A percentile compares a stretch with the other conserved stretches of the same genome.
These are phyloP conservation scores for Retiboletus flavoniger DNA, from an alignment of 1,284 basidiomycete genomes.

Conservation along the genomic window DNA sequence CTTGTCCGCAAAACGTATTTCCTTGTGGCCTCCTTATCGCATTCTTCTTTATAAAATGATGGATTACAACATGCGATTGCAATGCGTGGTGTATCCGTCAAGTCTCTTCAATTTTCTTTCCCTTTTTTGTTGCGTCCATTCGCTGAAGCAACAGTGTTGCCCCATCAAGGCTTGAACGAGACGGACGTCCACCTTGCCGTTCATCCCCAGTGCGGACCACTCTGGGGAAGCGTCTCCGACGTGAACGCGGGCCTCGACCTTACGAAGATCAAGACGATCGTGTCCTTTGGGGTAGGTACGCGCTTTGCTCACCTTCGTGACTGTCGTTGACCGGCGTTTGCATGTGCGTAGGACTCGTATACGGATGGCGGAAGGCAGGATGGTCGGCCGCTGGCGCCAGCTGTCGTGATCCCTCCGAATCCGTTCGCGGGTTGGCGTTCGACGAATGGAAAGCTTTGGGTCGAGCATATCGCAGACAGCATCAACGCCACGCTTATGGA, in stretches of 20 bases:
- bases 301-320: background rate
- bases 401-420: constrained; percentile 32
- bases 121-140: background rate
- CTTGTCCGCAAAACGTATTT: background rate
- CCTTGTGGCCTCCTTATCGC: background rate
- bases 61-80: background rate
- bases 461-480: constrained; percentile 30
- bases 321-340: background rate
- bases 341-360: constrained; percentile 30
- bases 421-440: constrained; percentile 38
- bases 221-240: constrained; percentile 40
- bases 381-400: constrained; percentile 33
- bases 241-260: constrained; percentile 46
- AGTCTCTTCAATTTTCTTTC: background rate
- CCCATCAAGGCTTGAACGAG: constrained; percentile 21
- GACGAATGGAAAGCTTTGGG: constrained; percentile 38
- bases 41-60: background rate
- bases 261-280: constrained; percentile 41
- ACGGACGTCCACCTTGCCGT: constrained; percentile 41
- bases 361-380: constrained; percentile 38
- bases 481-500: constrained; percentile 27
- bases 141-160: constrained; percentile 13
- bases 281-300: constrained; percentile 46
- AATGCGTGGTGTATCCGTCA: background rate
- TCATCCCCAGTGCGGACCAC: constrained; percentile 40